Percentiles rank a stretch among this genome's conserved stretches.
Evolutionary conservation across 345 rosid genomes (phyloP).

Genomic region (Draba incana): DNA sequence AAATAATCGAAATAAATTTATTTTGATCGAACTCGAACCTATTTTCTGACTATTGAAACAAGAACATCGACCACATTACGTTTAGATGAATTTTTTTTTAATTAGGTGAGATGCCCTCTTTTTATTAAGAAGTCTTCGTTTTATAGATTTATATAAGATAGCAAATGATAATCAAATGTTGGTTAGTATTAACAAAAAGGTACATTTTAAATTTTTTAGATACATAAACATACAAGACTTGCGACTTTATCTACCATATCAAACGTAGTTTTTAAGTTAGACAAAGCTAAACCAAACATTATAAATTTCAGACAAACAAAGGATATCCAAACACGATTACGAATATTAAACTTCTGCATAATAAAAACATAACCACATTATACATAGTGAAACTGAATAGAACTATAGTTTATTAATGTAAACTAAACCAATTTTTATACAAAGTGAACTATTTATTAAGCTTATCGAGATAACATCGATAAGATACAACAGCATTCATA

Average conservation of each 20-base stretch:
- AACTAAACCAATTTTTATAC: background rate
- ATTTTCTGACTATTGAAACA: background rate
- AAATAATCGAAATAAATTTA: no score
- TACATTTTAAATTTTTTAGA: no score
- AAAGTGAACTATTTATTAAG: background rate
- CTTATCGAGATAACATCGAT: background rate
- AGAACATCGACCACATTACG: background rate
- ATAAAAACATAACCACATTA: background rate
- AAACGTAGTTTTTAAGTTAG: background rate
- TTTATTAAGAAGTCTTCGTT: no score
- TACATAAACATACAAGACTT: no score
- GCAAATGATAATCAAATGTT: no score
- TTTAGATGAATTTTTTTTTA: background rate
- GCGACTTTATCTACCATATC: background rate
- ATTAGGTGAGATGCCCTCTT: background rate
- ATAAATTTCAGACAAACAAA: background rate
- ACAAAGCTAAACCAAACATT: background rate
- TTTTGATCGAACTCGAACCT: no score
- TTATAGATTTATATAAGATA: no score
- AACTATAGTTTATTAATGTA: no score
- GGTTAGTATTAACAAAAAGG: no score
- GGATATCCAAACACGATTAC: background rate
- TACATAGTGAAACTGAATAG: background rate
- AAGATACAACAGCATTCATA: slow-evolving; percentile 12
- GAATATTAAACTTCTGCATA: no score